Conservation (phyloP, 2,329 filamentous ascomycete species). For the Trichoderma koningii region DNA sequence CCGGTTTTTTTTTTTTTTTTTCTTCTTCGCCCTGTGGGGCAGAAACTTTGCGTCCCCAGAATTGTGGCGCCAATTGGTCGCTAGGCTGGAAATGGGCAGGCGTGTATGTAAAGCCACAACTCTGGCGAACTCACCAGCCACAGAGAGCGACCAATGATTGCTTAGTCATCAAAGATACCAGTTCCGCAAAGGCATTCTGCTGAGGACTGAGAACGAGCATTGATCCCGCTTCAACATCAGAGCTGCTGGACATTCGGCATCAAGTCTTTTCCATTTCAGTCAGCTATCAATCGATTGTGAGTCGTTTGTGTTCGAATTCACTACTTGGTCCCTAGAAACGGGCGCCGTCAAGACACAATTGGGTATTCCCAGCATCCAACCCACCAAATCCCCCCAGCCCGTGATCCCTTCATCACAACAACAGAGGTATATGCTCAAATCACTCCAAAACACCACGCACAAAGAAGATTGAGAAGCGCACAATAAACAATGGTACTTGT, state of each 20-base stretch:
- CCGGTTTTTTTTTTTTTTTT: constrained; percentile 34
- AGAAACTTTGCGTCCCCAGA: constrained; percentile 25
- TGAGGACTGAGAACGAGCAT: too few species aligned
- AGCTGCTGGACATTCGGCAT: too few species aligned
- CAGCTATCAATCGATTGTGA: too few species aligned
- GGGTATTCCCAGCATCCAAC: constrained; percentile 10
- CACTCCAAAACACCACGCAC: constrained; percentile 20
- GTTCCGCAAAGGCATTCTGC: too few species aligned
- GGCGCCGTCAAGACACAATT: constrained; percentile 16
- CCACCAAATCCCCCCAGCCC: background rate
- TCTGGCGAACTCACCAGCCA: constrained; percentile 19
- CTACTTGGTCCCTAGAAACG: background rate
- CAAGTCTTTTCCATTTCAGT: too few species aligned
- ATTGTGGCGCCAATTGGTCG: constrained; percentile 27
- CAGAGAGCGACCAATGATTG: background rate
- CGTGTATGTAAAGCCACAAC: constrained; percentile 11
- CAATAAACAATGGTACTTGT: background rate
- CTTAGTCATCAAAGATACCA: too few species aligned
- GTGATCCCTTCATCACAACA: background rate
- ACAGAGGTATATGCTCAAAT: constrained; percentile 22
- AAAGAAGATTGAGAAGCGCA: background rate
- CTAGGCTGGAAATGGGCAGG: constrained; percentile 20
- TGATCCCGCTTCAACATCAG: too few species aligned
- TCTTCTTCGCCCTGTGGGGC: constrained; percentile 30
- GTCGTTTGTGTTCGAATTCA: background rate